phyloP scores from a whole-genome alignment of 129 eudicot genomes.

The Artemisia tridentata region DNA sequence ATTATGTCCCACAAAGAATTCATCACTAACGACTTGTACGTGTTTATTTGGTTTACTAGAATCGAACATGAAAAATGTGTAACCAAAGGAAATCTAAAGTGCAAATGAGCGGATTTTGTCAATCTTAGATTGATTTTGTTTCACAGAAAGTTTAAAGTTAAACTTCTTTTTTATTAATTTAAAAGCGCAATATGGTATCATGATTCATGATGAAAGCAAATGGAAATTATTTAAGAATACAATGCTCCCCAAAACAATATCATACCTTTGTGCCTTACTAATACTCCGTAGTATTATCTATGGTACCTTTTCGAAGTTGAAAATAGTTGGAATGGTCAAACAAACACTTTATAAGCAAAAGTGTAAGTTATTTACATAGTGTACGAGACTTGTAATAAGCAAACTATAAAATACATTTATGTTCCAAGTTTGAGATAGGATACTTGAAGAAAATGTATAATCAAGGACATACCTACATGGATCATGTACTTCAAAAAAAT shows the following conservation, averaged over 20 bases:
- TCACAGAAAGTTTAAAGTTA: background rate
- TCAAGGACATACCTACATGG: too few species aligned
- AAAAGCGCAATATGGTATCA: constrained; percentile 15
- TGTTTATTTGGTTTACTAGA: too few species aligned
- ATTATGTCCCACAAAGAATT: too few species aligned
- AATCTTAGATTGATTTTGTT: too few species aligned
- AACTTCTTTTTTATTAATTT: background rate
- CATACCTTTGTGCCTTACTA: constrained; percentile 14
- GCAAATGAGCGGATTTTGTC: too few species aligned
- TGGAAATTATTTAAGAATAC: constrained; percentile 11
- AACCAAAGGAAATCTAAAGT: too few species aligned
- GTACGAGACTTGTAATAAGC: background rate
- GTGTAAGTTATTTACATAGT: background rate
- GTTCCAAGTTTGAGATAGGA: background rate
- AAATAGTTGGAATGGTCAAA: constrained; percentile 10
- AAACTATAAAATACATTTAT: background rate
- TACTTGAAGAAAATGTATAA: background rate
- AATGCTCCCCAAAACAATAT: constrained; percentile 17
- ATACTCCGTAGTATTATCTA: constrained; percentile 15
- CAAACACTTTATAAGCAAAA: constrained; percentile 18
- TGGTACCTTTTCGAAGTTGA: constrained; percentile 10
- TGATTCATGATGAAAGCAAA: constrained; percentile 34
- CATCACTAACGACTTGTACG: too few species aligned
- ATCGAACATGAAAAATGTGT: too few species aligned
- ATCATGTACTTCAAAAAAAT: too few species aligned